Percentiles rank a stretch among this genome's conserved stretches.
Conservation (phyloP, 306 rosid species). For the Morella rubra region DNA sequence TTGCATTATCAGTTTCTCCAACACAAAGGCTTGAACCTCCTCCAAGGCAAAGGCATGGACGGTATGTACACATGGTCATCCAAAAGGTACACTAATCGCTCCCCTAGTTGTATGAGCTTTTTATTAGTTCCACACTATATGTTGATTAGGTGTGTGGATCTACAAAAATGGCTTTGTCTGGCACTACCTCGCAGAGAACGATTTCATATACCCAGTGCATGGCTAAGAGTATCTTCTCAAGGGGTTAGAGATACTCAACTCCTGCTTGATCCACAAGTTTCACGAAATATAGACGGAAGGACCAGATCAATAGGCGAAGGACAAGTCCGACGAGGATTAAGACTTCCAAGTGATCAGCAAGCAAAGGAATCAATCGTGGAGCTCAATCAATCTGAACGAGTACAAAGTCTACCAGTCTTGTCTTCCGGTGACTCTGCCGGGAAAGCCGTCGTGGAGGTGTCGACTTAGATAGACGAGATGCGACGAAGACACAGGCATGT, state of each 20-base stretch:
- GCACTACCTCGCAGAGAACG: conserved; percentile 89
- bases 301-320: conserved; percentile 43
- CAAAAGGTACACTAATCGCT: conserved; percentile 53
- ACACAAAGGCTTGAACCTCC: conserved; percentile 49
- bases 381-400: no score
- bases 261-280: conserved; percentile 15
- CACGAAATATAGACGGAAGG: conserved; percentile 35
- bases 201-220: conserved; percentile 83
- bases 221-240: conserved; percentile 90
- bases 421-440: no score
- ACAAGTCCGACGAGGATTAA: conserved; percentile 45
- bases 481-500: no score
- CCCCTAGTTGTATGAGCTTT: neutral
- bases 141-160: conserved; percentile 35
- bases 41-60: conserved; percentile 83
- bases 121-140: neutral
- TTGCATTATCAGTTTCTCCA: neutral
- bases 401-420: no score
- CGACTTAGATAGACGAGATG: no score
- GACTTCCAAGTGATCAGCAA: conserved; percentile 52
- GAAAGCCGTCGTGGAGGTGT: no score
- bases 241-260: conserved; percentile 80
- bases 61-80: conserved; percentile 87
- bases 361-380: conserved; percentile 54
- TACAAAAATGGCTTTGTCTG: conserved; percentile 91